Base-by-base conservation (phyloP, 768 basidiomycete genomes). In the Cyathus striatus region DNA sequence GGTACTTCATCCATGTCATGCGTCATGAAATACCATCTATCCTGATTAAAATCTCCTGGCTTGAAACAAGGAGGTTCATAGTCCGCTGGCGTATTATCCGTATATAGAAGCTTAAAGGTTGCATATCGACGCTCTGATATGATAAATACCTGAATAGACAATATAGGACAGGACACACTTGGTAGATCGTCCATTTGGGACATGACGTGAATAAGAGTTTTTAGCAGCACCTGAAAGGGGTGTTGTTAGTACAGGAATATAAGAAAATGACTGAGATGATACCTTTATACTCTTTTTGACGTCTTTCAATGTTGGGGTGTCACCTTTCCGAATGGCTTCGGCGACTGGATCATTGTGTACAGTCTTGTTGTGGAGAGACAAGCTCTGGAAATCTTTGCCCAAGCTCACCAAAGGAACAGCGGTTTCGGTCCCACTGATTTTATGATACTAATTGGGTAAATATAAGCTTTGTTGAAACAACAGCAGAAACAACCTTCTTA, bases 51-150 rank as follows among this genome's bases (percentile, higher is more conserved):
- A 53, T 92, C 87, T 1, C 81, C 88, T 4, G 84, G 63, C 44
- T 76, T 73, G 54, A 92, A 92, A 58, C 83, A 68, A 0, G 86
- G 86, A 4, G 91, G 91, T 56, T 94, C 86, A 53, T 94, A 94
- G 40, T 90, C 82, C 6, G 71, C 65, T 0, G 91, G 91, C 10
- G 89, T 83, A 17, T 78, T 70, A 37, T 88, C 81, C 12, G 83
- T 85, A 58, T 91, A 93, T 57, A 85, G 90, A 9, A 90, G 62
- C 57, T 94, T 93, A 69, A 93, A 89, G 17, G 84, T 88, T n/a
- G 90, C 87, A 54, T 74, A 93, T 24, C 90, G 83, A 37, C 81
- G 82, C 52, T 80, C 89, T 88, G 54, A 14, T 22, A 7, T 13
- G n/a, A 43, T 7, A 13, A 24, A 16, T 5, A 6, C 7, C 16